Conservation (phyloP, 2,329 filamentous ascomycete species). For the Nothophoma quercina region DNA sequence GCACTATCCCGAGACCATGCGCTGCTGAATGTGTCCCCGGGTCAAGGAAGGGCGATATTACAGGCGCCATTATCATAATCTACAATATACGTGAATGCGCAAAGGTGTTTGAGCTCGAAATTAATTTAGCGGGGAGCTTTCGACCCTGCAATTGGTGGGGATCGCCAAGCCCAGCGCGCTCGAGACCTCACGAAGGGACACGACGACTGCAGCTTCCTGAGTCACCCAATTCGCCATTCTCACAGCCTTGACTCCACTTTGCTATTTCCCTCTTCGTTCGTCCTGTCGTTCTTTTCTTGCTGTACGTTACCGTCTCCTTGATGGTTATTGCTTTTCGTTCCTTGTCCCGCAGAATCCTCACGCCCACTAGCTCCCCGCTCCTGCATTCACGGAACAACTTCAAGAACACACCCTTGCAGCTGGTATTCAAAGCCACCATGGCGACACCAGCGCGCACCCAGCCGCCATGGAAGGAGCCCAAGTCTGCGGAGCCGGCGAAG, state of each 20-base stretch:
- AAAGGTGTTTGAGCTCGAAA: too few species aligned
- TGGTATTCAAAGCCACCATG: conserved; percentile 34
- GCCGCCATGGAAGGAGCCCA: conserved; percentile 50
- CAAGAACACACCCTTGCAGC: conserved; percentile 22
- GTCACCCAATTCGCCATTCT: conserved; percentile 17
- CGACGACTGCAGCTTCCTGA: conserved; percentile 24
- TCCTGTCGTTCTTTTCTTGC: conserved; percentile 27
- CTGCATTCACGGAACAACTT: conserved; percentile 23
- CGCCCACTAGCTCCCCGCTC: conserved; percentile 30
- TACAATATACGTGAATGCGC: too few species aligned
- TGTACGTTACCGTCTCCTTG: conserved; percentile 28
- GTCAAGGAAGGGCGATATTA: conserved; percentile 78
- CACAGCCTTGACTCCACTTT: conserved; percentile 15
- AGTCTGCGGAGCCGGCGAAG: conserved; percentile 55
- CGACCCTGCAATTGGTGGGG: conserved; percentile 33
- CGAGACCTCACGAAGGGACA: conserved; percentile 35
- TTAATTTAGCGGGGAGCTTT: conserved; percentile 37
- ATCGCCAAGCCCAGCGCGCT: conserved; percentile 26
- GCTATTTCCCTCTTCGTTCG: conserved; percentile 21
- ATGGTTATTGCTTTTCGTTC: conserved; percentile 41
- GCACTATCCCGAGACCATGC: conserved; percentile 79
- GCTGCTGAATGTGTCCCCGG: conserved; percentile 68
- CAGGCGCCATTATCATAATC: conserved; percentile 41
- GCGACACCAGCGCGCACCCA: conserved; percentile 47
- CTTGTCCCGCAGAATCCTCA: conserved; percentile 38